Conservation (phyloP, 768 basidiomycete genomes). For the Phaeotremella skinneri region DNA sequence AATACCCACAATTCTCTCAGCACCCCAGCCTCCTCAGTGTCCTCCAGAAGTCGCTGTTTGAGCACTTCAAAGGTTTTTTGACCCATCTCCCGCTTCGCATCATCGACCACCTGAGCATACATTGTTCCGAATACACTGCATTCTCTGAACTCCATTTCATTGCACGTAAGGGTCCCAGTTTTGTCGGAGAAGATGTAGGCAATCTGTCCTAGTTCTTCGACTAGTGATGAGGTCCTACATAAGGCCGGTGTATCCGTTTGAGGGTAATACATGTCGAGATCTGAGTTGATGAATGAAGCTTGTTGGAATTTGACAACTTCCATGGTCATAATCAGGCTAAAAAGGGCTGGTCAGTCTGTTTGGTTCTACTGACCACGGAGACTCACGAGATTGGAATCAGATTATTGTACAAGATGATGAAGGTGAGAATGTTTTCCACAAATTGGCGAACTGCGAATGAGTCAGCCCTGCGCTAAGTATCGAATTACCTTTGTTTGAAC, state of each 20-base stretch:
- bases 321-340: slow-evolving; percentile 90
- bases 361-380: background rate
- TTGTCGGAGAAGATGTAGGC: slow-evolving; percentile 53
- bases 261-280: slow-evolving; percentile 97
- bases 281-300: slow-evolving; percentile 93
- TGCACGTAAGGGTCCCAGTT: slow-evolving; percentile 80
- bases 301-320: slow-evolving; percentile 99
- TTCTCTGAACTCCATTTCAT: slow-evolving; percentile 96
- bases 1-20: slow-evolving; percentile 45
- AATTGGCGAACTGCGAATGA: slow-evolving; percentile 16
- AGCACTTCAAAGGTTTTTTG: slow-evolving; percentile 82
- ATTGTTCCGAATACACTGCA: slow-evolving; percentile 83
- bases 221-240: slow-evolving; percentile 95
- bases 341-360: background rate
- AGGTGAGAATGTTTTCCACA: slow-evolving; percentile 78
- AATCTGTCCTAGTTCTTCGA: slow-evolving; percentile 97
- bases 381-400: slow-evolving; percentile 86
- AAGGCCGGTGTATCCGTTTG: slow-evolving; percentile 93
- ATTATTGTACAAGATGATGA: slow-evolving; percentile 98
- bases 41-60: slow-evolving; percentile 46
- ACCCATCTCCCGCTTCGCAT: slow-evolving; percentile 70
- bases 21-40: slow-evolving; percentile 52
- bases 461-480: slow-evolving; percentile 63
- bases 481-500: slow-evolving; percentile 61
- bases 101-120: slow-evolving; percentile 89